A percentile compares a stretch with the other conserved stretches of the same genome.
These are phyloP conservation scores for Colletotrichum sojae DNA, from an alignment of 2,329 filamentous ascomycete species.

Conservation along the genomic window DNA sequence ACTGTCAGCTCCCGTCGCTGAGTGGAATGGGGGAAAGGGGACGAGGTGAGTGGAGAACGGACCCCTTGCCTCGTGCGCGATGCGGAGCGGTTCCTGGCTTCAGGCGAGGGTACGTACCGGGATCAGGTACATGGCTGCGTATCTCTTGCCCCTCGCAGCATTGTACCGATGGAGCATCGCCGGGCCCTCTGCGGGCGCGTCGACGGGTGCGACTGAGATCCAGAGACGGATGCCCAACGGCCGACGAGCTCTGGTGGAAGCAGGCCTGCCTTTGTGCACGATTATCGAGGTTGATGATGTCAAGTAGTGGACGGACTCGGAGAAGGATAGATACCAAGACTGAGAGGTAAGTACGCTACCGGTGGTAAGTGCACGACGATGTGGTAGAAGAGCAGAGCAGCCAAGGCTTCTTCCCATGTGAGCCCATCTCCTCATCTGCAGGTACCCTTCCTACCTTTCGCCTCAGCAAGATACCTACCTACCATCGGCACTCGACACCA, in stretches of 20 bases:
- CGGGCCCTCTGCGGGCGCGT: constrained; percentile 21
- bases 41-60: constrained; percentile 31
- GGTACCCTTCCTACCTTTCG: neutral
- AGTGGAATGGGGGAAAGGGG: constrained; percentile 5
- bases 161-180: constrained; percentile 19
- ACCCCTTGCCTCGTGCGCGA: constrained; percentile 39
- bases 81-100: constrained; percentile 39
- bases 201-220: constrained; percentile 14
- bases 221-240: constrained; percentile 21
- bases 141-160: too few species aligned
- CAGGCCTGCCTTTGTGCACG: neutral
- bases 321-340: neutral
- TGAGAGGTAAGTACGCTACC: too few species aligned
- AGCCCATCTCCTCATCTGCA: neutral
- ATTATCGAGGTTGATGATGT: constrained; percentile 7
- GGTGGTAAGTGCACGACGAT: too few species aligned
- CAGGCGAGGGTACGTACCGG: constrained; percentile 26
- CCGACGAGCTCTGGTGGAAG: neutral
- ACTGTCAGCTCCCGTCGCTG: too few species aligned
- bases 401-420: too few species aligned
- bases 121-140: neutral
- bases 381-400: too few species aligned
- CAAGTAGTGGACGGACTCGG: neutral
- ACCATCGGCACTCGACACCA: too few species aligned
- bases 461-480: too few species aligned